These are phyloP conservation scores for Trichoderma hamatum DNA, from an alignment of 2,329 filamentous ascomycete species.

Conservation along the genomic window DNA sequence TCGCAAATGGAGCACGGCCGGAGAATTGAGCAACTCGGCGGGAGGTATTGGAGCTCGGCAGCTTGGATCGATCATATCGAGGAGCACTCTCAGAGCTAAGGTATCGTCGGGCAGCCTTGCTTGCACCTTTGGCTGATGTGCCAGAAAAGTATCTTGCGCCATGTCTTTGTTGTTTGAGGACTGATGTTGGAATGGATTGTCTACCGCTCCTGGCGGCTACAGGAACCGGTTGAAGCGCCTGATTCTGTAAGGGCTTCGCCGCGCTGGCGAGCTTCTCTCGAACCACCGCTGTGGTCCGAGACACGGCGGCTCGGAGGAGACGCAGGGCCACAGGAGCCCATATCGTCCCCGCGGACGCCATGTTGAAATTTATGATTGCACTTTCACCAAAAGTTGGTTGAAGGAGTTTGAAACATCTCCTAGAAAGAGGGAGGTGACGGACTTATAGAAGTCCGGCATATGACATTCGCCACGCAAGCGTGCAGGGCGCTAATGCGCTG, in stretches of 20 bases:
- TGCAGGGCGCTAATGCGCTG: constrained; percentile 32
- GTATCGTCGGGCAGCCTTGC: constrained; percentile 54
- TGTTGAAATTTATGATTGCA: constrained; percentile 42
- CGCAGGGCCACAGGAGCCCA: constrained; percentile 60
- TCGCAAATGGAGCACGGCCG: constrained; percentile 82
- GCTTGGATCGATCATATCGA: constrained; percentile 52
- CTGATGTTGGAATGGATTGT: constrained; percentile 57
- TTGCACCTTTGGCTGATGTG: constrained; percentile 46
- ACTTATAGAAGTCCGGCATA: constrained; percentile 17
- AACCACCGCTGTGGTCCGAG: constrained; percentile 55
- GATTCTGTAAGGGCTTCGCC: constrained; percentile 49
- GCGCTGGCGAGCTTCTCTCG: constrained; percentile 53
- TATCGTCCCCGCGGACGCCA: constrained; percentile 59
- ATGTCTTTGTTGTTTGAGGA: constrained; percentile 53
- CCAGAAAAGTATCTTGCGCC: constrained; percentile 55
- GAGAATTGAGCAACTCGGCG: constrained; percentile 63
- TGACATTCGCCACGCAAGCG: constrained; percentile 35
- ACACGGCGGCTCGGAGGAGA: constrained; percentile 56
- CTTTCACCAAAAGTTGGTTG: constrained; percentile 25
- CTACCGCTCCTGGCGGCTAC: constrained; percentile 46
- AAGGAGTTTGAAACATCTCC: constrained; percentile 29
- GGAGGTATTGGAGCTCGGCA: constrained; percentile 53
- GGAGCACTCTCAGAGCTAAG: constrained; percentile 47
- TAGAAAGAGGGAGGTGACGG: constrained; percentile 12
- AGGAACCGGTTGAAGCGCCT: constrained; percentile 49